Percentiles rank a stretch among this genome's conserved stretches.
Conservation (phyloP, 306 rosid genomes). For the Spatholobus suberectus region DNA sequence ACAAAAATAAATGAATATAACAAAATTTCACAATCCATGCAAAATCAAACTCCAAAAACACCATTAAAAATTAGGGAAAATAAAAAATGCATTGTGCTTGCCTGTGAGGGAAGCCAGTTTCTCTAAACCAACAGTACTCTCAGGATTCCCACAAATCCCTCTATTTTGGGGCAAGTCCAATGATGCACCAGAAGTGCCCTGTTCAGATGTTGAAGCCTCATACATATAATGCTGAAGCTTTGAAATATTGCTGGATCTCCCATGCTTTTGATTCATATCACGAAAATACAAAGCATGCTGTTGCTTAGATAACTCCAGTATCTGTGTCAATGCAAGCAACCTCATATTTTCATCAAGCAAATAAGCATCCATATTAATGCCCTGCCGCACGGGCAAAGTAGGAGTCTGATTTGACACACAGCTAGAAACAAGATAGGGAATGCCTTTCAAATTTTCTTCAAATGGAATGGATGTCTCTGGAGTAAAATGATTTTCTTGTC, state of each 20-base stretch:
- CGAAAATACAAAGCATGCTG: conserved; percentile 43
- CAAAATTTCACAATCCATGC: conserved; percentile 20
- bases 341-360: conserved; percentile 59
- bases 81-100: conserved; percentile 34
- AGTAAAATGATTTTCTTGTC: conserved; percentile 40
- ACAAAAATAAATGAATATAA: neutral
- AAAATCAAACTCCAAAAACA: conserved; percentile 29
- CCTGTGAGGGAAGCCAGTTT: conserved; percentile 45
- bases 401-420: conserved; percentile 47
- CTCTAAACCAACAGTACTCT: conserved; percentile 43
- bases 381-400: conserved; percentile 39
- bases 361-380: conserved; percentile 41
- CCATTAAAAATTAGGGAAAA: neutral
- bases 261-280: conserved; percentile 46
- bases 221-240: conserved; percentile 37
- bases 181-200: conserved; percentile 48
- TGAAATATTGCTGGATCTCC: conserved; percentile 41
- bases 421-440: conserved; percentile 49
- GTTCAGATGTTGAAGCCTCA: conserved; percentile 44
- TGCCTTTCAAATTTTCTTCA: conserved; percentile 46
- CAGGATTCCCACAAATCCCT: conserved; percentile 37
- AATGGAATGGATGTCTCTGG: conserved; percentile 43
- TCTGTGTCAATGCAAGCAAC: conserved; percentile 54
- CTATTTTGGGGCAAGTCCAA: conserved; percentile 38
- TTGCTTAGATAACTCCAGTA: conserved; percentile 57